phyloP scores from a whole-genome alignment of 257 asterid genomes.

The Cruciata laevipes region DNA sequence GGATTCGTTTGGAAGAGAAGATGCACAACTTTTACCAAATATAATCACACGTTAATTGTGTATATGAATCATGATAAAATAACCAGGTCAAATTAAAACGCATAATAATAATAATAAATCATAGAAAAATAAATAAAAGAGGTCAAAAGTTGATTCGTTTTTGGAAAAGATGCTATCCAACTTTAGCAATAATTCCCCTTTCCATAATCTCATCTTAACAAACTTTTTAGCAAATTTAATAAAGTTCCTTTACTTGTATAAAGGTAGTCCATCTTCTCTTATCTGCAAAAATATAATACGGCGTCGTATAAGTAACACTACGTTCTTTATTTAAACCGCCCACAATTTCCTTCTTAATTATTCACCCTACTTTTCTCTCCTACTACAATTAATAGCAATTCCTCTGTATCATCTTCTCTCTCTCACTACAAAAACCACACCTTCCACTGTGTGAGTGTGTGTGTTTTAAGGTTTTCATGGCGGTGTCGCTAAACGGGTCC shows the following conservation, averaged over 20 bases:
- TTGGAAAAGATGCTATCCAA: not conserved
- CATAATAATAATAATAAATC: too few relatives aligned
- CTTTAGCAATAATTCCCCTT: not conserved
- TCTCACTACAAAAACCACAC: conserved; percentile 1
- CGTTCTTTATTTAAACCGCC: not conserved
- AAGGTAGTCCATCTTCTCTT: not conserved
- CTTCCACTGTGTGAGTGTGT: not conserved
- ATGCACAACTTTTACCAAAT: not conserved
- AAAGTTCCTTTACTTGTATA: not conserved
- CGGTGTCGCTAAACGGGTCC: not conserved
- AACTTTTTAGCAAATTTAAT: not conserved
- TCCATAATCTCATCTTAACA: not conserved
- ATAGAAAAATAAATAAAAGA: too few relatives aligned
- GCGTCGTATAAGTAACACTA: not conserved
- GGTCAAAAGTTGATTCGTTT: not conserved
- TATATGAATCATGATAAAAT: too few relatives aligned
- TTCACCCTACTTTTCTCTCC: not conserved
- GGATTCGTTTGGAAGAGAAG: not conserved
- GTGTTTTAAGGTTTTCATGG: conserved; percentile 12
- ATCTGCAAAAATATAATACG: not conserved
- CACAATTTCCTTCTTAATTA: conserved; percentile 1
- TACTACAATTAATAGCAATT: not conserved
- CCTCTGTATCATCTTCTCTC: not conserved
- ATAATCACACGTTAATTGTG: too few relatives aligned
- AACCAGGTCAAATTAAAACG: not conserved